Base-by-base conservation (phyloP, 768 basidiomycete species). In the Lactarius vividus region DNA sequence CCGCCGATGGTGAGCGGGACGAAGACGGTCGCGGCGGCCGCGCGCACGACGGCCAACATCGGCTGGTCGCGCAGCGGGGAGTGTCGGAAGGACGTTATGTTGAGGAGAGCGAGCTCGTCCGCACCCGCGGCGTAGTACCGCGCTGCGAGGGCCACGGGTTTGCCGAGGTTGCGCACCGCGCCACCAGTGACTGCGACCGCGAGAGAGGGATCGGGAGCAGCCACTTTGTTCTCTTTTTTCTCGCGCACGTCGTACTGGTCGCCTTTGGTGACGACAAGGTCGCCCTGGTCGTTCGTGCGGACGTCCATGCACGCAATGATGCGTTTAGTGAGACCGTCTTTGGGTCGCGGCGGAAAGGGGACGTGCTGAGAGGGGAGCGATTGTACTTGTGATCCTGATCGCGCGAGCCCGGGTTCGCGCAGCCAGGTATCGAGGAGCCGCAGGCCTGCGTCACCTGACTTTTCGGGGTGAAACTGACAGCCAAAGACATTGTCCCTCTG, bases 161-260 rank as follows among this genome's bases (percentile, higher is more conserved):
- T 98, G 59, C 97, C 97, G 57, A 99, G 88, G 77, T 99, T 98
- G 71, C 96, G 90, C 15, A 99, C 97, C 0, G 85, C 85, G 31
- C 92, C 91, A 8, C 37, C 37, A 39, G 85, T 88, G 1, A 84
- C 77, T 29, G 78, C 77, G 65, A 83, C 77, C 20, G 64, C 62
- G 72, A 60, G 28, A 53, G 60, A 61, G 26, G 73, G 7, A 6
- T 42, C 20, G 37, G 18, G n/a, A 15, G 1, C 5, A 31, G 31
- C 6, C 20, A 28, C 74, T 72, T 89, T 39, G 15, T 39, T 92
- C 77, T 98, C 96, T 59, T 96, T 74, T 73, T 89, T 94, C 77
- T 98, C 96, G 61, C 96, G 92, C 20, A 98, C 96, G 75, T 98
- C 94, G 78, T 99, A 99, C 75, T 97, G 97, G 76, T 99, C 97